Base-by-base conservation (phyloP, 768 basidiomycete species). In the Zangia roseola region DNA sequence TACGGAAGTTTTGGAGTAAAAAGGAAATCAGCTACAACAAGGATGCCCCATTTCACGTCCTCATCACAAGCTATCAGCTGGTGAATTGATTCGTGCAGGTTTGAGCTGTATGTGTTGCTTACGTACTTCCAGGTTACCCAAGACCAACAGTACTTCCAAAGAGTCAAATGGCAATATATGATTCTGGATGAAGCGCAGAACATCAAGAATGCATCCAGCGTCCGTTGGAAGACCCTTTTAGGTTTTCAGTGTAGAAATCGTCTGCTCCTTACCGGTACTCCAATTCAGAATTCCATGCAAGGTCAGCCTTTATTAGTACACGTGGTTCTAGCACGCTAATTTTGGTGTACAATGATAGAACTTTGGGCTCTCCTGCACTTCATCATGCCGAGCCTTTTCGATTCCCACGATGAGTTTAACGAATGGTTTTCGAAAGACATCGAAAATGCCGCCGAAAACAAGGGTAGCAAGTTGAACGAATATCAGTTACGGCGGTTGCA, bases 361-460 rank as follows among this genome's bases (percentile, higher is more conserved):
- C 75, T 99, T 16, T 99, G 97, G 97, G 97, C 97, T 2, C 76
- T 99, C 50, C 76, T 99, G 36, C 97, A 99, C 67, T 99, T 99
- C 74, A 98, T 99, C 73, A 99, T 99, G 97, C 97, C 97, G 3
- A 94, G 91, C 65, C 74, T 99, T 45, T 99, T 99, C 69, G 97
- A 98, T 68, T 97, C 94, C 13, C 94, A 98, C 61, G 94, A 98
- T 62, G 97, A 99, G 71, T 99, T 99, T 75, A 93, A 89, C 64
- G 95, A 98, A 68, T 99, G 97, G 97, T 99, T 99, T 68, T 97
- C 95, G 10, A 97, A 97, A 69, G 97, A 97, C 61, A 97, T 98
- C 45, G 97, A 99, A 73, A 94, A 90, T 63, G 92, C 91, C 16
- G 83, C 82, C 5, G 94, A 93, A 67, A 94, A 93, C 64, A 90